A percentile compares a stretch with the other conserved stretches of the same genome.
Evolutionary conservation across 495 filamentous ascomycete genomes (phyloP).

Genomic region (Hypoxylon lenormandii): DNA sequence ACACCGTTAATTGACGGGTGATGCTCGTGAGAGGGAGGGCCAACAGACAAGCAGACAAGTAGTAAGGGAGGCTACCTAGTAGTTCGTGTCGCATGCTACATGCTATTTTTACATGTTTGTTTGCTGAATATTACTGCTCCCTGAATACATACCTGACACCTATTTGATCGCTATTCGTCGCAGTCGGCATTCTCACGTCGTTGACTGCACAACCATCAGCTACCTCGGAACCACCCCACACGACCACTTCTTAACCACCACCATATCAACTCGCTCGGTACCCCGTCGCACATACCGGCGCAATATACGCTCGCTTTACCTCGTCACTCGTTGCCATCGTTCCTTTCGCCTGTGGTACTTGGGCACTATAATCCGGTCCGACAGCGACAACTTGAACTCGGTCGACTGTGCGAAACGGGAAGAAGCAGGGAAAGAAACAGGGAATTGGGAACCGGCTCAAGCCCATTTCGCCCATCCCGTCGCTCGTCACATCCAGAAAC

Average conservation of each 20-base stretch:
- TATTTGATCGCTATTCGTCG: conserved; percentile 9
- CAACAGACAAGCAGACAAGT: background rate
- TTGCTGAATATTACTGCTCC: too few relatives aligned
- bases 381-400: background rate
- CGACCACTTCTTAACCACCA: too few relatives aligned
- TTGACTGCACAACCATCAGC: too few relatives aligned
- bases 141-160: background rate
- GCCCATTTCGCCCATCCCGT: background rate
- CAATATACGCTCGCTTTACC: background rate
- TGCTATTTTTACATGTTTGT: background rate
- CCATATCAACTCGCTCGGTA: too few relatives aligned
- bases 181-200: background rate
- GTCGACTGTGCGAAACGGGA: background rate
- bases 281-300: too few relatives aligned
- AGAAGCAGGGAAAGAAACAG: background rate
- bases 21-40: conserved; percentile 7
- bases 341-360: background rate
- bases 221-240: too few relatives aligned
- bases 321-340: background rate
- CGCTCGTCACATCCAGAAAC: background rate
- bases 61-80: conserved; percentile 2
- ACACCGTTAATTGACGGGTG: background rate
- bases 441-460: background rate
- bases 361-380: background rate
- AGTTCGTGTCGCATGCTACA: background rate